Evolutionary conservation across 768 basidiomycete genomes (phyloP).

Genomic region (Trametes maxima): DNA sequence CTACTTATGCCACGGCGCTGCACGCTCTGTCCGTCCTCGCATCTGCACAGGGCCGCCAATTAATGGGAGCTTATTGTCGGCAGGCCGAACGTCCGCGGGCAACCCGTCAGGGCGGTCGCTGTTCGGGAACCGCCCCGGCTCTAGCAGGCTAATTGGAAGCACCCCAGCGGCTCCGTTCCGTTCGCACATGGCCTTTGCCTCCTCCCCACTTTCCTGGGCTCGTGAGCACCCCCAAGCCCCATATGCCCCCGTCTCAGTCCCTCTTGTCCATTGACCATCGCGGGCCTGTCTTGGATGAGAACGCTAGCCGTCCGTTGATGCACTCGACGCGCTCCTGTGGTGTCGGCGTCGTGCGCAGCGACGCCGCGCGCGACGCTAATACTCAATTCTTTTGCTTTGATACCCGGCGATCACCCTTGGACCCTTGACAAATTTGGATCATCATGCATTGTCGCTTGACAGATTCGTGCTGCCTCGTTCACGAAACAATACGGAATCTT

Average conservation of each 20-base stretch:
- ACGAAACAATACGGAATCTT: conserved; percentile 22
- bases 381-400: conserved; percentile 12
- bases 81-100: conserved; percentile 10
- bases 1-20: neutral
- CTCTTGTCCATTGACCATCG: neutral
- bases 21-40: neutral
- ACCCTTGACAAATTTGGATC: conserved; percentile 20
- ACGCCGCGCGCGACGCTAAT: conserved; percentile 12
- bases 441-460: conserved; percentile 23
- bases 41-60: conserved; percentile 1
- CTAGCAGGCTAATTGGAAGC: conserved; percentile 16
- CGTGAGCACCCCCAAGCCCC: conserved; percentile 6
- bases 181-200: conserved; percentile 15
- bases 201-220: conserved; percentile 4
- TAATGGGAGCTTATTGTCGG: conserved; percentile 10
- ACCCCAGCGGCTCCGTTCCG: conserved; percentile 21
- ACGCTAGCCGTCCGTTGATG: neutral
- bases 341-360: conserved; percentile 3
- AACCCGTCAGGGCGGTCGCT: conserved; percentile 13
- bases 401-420: conserved; percentile 21
- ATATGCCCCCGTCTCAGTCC: conserved; percentile 6
- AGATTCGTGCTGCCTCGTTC: conserved; percentile 23
- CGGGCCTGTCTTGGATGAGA: neutral
- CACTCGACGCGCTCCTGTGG: conserved; percentile 11
- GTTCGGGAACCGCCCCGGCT: conserved; percentile 16